Evolutionary conservation across 306 rosid genomes (phyloP).

Genomic region (Argentina anserina): DNA sequence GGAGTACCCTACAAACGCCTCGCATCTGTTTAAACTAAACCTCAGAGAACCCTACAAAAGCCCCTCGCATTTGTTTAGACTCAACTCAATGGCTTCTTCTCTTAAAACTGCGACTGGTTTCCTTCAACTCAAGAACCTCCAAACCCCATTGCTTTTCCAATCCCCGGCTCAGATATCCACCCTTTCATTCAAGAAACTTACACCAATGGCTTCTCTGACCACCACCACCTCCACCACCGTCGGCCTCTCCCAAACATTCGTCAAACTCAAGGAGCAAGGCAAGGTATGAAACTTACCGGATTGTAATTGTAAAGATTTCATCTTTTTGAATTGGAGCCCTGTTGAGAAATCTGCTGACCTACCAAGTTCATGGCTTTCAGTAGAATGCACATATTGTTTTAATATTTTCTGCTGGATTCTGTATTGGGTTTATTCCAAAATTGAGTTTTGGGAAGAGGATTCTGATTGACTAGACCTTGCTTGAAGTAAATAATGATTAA

Average conservation of each 20-base stretch:
- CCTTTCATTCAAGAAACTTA: conserved; percentile 34
- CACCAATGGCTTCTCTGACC: conserved; percentile 59
- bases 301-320: background rate
- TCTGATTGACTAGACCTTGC: background rate
- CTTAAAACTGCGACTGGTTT: conserved; percentile 47
- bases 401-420: background rate
- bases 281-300: conserved; percentile 42
- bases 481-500: background rate
- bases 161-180: conserved; percentile 26
- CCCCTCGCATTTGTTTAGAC: background rate
- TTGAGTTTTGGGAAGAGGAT: background rate
- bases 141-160: conserved; percentile 24
- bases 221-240: conserved; percentile 39
- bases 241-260: conserved; percentile 74
- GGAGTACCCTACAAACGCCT: conserved; percentile 10
- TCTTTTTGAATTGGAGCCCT: background rate
- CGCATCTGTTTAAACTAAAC: too few species aligned
- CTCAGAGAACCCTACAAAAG: background rate
- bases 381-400: background rate
- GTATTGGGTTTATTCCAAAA: background rate
- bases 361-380: background rate
- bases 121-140: conserved; percentile 40
- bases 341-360: background rate
- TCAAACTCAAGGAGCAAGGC: conserved; percentile 52
- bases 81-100: conserved; percentile 41